A percentile compares a stretch with the other conserved stretches of the same genome.
Conservation (phyloP, 805 yeast species). For the Limtongia smithiae region DNA sequence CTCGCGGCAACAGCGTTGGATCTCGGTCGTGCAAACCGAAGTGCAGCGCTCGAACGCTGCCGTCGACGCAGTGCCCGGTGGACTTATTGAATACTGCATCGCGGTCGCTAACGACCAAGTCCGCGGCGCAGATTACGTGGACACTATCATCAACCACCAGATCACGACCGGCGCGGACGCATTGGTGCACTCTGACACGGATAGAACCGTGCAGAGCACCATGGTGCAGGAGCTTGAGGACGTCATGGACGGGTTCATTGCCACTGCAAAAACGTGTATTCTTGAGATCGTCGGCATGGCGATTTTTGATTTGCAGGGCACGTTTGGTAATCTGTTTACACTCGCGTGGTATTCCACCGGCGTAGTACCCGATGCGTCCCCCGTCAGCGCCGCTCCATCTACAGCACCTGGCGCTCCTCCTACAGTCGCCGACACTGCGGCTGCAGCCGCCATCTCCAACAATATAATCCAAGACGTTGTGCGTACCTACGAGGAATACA, state of each 20-base stretch:
- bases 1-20: conserved; percentile 63
- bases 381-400: too few relatives aligned
- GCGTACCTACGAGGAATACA: conserved; percentile 72
- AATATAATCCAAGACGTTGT: conserved; percentile 55
- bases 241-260: conserved; percentile 76
- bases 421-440: conserved; percentile 9
- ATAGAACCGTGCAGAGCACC: conserved; percentile 9
- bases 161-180: conserved; percentile 47
- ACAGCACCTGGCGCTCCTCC: conserved; percentile 12
- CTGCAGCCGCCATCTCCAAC: too few relatives aligned
- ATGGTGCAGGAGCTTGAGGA: conserved; percentile 44
- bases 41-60: conserved; percentile 48
- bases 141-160: conserved; percentile 62
- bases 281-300: conserved; percentile 56
- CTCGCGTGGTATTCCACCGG: conserved; percentile 65
- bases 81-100: conserved; percentile 72
- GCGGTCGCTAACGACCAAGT: conserved; percentile 85
- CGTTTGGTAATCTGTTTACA: conserved; percentile 59
- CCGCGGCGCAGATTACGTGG: conserved; percentile 64
- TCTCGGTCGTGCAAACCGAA: conserved; percentile 41
- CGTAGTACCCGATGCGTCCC: conserved; percentile 19
- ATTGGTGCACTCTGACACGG: conserved; percentile 23
- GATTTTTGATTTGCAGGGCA: conserved; percentile 64
- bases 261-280: conserved; percentile 64
- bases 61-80: conserved; percentile 56